Evolutionary conservation across 345 rosid genomes (phyloP), one percentile per base, ranked within the genome.

Genomic region (Bruguiera gymnorhiza): DNA sequence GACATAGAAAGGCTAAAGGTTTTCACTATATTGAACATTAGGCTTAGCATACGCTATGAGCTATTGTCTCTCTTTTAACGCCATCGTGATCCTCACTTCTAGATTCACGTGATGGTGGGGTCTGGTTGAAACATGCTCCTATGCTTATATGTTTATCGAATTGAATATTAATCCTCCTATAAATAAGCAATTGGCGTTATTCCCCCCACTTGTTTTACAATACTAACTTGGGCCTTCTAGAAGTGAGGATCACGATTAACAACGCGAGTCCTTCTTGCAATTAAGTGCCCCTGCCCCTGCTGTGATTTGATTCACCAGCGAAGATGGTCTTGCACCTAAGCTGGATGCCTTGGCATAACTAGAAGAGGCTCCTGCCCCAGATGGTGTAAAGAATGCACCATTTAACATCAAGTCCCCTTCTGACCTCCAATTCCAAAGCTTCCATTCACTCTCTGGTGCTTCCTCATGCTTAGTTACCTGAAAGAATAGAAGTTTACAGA

Each of bases 391-490:
- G 46, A 71, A 76, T 43, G 76, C 80, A 13, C 80, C 80, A 58
- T 76, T 76, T 27, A 71, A 27, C 52, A 66, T 3, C 59, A 76
- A 57, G 31, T 76, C 80, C 48, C 80, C 80, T 34, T 71, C 56
- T 7, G 80, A 76, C 51, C 80, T 71, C 80, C 80, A 76, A 51
- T 76, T 76, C 80, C 80, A 76, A 2, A 8, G 10, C 69, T 67
- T 76, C 80, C 80, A 76, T 27, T 54, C 53, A 31, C 55, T 62
- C 31, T 67, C 55, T 16, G 72, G 36, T 24, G 80, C 72, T 39
- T 48, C 76, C 72, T 76, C 80, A 23, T 67, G 75, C 21, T 76
- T 76, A 6, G 80, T 76, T 62, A 76, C 76, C 80, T 76, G 75
- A 53, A 58, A 65, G 20, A 29, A 24, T 3, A 13, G 13, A 27